These are phyloP conservation scores for Isabelozyma rhagii DNA, from an alignment of 805 yeast genomes.

Conservation along the genomic window DNA sequence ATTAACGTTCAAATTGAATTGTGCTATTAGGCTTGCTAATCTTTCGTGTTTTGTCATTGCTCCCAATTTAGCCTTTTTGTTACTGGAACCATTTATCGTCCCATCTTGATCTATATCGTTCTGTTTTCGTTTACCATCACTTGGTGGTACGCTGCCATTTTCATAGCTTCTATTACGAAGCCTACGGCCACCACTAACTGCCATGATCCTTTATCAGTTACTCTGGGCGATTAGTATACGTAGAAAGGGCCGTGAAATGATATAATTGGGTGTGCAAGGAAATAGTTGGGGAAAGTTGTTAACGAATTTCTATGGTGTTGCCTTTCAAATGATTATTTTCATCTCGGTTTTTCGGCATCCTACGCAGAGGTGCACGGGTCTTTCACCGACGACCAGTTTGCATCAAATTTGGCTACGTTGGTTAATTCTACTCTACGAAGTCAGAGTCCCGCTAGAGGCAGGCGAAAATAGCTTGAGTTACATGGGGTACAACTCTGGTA, in stretches of 20 bases:
- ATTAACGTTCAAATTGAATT: slow-evolving; percentile 48
- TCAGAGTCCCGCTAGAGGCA: not conserved
- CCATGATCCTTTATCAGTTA: slow-evolving; percentile 4
- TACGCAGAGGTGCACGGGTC: not conserved
- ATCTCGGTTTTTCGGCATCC: not conserved
- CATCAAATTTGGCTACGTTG: too few species aligned
- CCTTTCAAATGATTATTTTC: not conserved
- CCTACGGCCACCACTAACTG: slow-evolving; percentile 6
- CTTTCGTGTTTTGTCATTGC: slow-evolving; percentile 11
- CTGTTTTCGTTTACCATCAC: slow-evolving; percentile 3
- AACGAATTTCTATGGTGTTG: not conserved
- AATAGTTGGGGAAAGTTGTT: not conserved
- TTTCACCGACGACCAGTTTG: not conserved
- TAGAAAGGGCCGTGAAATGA: not conserved
- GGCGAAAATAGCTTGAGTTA: too few species aligned
- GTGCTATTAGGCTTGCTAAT: slow-evolving; percentile 42
- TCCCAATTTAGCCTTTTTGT: slow-evolving; percentile 18
- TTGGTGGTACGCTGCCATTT: not conserved
- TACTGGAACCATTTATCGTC: not conserved
- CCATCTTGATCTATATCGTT: not conserved
- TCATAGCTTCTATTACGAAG: slow-evolving; percentile 2
- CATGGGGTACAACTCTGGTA: too few species aligned
- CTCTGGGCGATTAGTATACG: not conserved
- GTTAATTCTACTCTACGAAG: not conserved
- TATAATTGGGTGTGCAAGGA: not conserved